phyloP scores from a whole-genome alignment of 2,329 filamentous ascomycete species.

The Penicillium fuscoglaucum region DNA sequence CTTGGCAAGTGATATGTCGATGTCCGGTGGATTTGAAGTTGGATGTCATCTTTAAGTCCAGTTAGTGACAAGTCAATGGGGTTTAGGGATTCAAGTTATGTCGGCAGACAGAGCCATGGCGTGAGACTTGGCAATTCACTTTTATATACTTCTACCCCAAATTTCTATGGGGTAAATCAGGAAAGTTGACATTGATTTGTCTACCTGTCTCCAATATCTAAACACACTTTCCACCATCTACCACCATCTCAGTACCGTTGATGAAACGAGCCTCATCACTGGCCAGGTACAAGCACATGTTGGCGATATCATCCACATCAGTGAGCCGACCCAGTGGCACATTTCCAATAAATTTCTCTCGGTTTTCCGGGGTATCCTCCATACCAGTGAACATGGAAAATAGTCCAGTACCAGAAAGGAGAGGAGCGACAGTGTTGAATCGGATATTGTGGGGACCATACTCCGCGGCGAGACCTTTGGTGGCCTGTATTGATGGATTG shows the following conservation, averaged over 20 bases:
- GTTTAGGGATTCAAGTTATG: not conserved
- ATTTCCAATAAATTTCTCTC: constrained; percentile 46
- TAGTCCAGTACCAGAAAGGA: constrained; percentile 66
- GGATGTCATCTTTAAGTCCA: constrained; percentile 6
- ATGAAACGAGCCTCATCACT: constrained; percentile 72
- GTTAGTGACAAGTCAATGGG: not conserved
- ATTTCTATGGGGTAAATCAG: not conserved
- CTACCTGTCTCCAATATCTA: constrained; percentile 13
- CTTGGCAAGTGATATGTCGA: constrained; percentile 48
- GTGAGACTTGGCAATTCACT: not conserved
- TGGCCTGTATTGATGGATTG: constrained; percentile 47
- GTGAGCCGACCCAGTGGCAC: constrained; percentile 47
- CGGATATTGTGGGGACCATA: constrained; percentile 71
- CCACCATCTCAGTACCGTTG: constrained; percentile 69
- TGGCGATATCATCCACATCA: constrained; percentile 64
- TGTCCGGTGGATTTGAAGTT: constrained; percentile 41
- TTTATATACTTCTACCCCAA: not conserved
- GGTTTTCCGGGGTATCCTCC: constrained; percentile 48
- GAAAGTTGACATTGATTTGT: not conserved
- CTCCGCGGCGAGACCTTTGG: constrained; percentile 69
- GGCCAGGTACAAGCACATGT: constrained; percentile 68
- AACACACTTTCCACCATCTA: constrained; percentile 56
- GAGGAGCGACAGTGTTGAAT: constrained; percentile 70
- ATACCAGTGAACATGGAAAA: constrained; percentile 49
- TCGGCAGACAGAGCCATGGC: not conserved